Conservation (phyloP, 1,139 yeast genomes). For the Tardiomyces digboiensis region DNA sequence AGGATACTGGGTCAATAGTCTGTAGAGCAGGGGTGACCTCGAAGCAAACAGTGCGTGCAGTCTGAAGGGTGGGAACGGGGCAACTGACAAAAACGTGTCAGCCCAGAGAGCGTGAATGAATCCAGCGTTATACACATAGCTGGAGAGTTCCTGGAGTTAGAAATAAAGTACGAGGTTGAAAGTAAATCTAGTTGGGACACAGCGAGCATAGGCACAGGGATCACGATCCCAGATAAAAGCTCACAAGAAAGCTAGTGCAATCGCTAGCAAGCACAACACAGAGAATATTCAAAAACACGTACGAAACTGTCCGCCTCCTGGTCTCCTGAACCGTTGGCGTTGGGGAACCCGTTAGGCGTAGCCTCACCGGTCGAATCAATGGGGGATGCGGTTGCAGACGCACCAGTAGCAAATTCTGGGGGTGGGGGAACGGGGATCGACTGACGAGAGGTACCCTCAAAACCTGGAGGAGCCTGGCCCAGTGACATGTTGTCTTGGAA, state of each 20-base stretch:
- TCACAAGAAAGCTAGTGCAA: not conserved
- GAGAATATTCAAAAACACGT: not conserved
- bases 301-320: not conserved
- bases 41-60: constrained; percentile 27
- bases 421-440: not conserved
- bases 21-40: constrained; percentile 24
- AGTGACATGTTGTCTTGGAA: not conserved
- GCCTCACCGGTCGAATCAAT: not conserved
- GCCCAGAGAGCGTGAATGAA: constrained; percentile 30
- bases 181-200: too few relatives aligned
- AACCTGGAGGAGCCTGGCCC: not conserved
- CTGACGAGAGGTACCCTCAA: not conserved
- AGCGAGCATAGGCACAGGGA: not conserved
- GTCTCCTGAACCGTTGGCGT: not conserved
- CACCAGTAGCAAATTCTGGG: not conserved
- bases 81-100: constrained; percentile 22
- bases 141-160: constrained; percentile 14
- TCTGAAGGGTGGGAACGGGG: constrained; percentile 21
- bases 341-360: not conserved
- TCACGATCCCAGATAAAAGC: not conserved
- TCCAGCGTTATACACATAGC: constrained; percentile 25
- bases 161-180: too few relatives aligned
- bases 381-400: not conserved
- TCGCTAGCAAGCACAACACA: not conserved
- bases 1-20: constrained; percentile 16